A percentile compares a stretch with the other conserved stretches of the same genome.
Conservation (phyloP, 1,284 basidiomycete genomes). For the Malassezia yamatoensis region DNA sequence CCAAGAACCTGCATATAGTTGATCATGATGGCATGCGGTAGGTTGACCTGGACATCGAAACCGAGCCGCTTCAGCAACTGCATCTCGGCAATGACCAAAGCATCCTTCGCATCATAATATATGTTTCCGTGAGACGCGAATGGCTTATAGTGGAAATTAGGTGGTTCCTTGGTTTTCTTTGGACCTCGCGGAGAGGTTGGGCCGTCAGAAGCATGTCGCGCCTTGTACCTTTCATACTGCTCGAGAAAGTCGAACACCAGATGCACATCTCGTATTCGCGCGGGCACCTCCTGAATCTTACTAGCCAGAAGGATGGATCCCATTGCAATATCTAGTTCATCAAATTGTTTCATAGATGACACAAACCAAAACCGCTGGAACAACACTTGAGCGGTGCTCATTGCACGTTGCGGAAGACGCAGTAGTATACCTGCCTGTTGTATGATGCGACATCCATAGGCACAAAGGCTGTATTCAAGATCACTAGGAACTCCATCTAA, state of each 20-base stretch:
- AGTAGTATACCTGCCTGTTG: slow-evolving; percentile 86
- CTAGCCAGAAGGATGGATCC: slow-evolving; percentile 86
- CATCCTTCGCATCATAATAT: slow-evolving; percentile 79
- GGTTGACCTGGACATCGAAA: slow-evolving; percentile 56
- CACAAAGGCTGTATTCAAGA: slow-evolving; percentile 74
- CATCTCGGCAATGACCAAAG: slow-evolving; percentile 88
- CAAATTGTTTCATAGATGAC: slow-evolving; percentile 82
- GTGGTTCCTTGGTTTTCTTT: background rate
- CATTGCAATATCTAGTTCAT: slow-evolving; percentile 67
- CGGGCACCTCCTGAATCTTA: slow-evolving; percentile 85
- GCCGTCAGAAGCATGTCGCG: background rate
- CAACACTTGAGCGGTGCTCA: slow-evolving; percentile 88
- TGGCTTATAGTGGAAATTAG: slow-evolving; percentile 56
- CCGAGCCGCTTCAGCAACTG: slow-evolving; percentile 71
- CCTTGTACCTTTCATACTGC: background rate
- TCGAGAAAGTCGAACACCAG: slow-evolving; percentile 78
- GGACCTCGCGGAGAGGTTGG: background rate
- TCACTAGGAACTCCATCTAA: slow-evolving; percentile 69
- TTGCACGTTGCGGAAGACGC: slow-evolving; percentile 88
- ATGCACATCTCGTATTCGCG: slow-evolving; percentile 83
- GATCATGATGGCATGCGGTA: slow-evolving; percentile 87
- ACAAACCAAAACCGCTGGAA: slow-evolving; percentile 97
- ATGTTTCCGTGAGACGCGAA: slow-evolving; percentile 73
- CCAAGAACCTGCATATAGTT: slow-evolving; percentile 89
- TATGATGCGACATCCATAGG: slow-evolving; percentile 70